Evolutionary conservation across 2,329 filamentous ascomycete species (phyloP), one percentile per base, ranked within the genome.

Genomic region (Ploettnerulaceae sp.): DNA sequence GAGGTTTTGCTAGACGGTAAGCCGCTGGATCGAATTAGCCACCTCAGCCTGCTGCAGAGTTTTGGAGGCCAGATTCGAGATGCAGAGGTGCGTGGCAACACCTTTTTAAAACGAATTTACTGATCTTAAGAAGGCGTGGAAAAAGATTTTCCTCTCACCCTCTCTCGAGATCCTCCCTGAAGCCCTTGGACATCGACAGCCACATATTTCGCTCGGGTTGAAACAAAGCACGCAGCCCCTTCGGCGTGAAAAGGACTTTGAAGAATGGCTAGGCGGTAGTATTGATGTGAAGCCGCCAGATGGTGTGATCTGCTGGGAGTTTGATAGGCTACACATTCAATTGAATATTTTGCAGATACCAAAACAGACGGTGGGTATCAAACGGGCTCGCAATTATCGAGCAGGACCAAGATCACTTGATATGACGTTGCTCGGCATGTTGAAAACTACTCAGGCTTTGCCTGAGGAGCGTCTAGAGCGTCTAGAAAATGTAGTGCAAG

Each of bases 281-380:
- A 40, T 44, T 9, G 52, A 58, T 21, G 33, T 61, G 9, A 45
- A 28, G 8, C 47, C 51, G 18, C 58, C 59, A 17, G 33, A 49
- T 3, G 36, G 37, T 25, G 41, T 61, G 7, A 26, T 45, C 7
- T 47, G 47, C 36, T 51, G 37, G 3, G 36, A 53, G 7, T 39
- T 63, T 35, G 39, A 57, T 31, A 47, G 26, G 28, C 24, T 63
- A 15, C 45, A 53, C 14, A 29, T 63, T 8, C 34, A 26, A n/a
- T 49, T 60, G 17, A 33, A 53, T 7, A 59, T 62, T 32, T 9
- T 28, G 3, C 11, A 14, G 4, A 35, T 22, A 31, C 24, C 18
- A 14, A 31, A 22, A 8, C 2, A 7, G 9, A 18, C 17, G 20
- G 7, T 35, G 11, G 17, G n/a, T n/a, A 20, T 20, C 4, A 35